phyloP scores from a whole-genome alignment of 202 grass and related monocot genomes.

The Schoenoplectus tabernaemontani region DNA sequence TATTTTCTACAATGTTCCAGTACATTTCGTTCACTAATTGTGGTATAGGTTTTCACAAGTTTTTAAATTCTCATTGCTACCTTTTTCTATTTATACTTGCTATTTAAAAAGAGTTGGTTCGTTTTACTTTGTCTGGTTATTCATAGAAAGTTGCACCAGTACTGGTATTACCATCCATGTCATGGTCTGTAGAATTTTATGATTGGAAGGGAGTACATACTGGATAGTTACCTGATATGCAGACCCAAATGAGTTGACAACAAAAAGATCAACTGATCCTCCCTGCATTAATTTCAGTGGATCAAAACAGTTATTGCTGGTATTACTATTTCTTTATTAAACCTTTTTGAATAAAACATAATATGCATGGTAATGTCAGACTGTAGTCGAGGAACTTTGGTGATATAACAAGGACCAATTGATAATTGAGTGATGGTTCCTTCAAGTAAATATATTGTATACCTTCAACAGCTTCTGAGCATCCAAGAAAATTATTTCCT shows the following conservation, averaged over 20 bases:
- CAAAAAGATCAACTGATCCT: slow-evolving; percentile 93
- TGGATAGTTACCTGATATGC: slow-evolving; percentile 64
- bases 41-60: not conserved
- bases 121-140: not conserved
- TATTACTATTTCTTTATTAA: not conserved
- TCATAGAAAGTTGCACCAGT: too few species aligned
- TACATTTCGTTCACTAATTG: not conserved
- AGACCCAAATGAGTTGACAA: slow-evolving; percentile 94
- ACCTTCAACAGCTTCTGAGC: slow-evolving; percentile 94
- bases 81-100: not conserved
- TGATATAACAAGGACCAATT: not conserved
- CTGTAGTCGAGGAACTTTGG: not conserved
- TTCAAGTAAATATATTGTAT: slow-evolving; percentile 17
- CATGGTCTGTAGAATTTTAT: slow-evolving; percentile 17
- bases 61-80: not conserved
- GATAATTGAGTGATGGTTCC: not conserved
- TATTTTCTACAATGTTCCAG: not conserved
- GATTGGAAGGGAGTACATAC: slow-evolving; percentile 2
- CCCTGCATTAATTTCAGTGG: slow-evolving; percentile 44
- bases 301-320: not conserved
- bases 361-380: not conserved
- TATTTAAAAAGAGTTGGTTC: not conserved
- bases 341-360: not conserved
- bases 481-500: slow-evolving; percentile 95
- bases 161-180: not conserved